Evolutionary conservation across 345 rosid genomes (phyloP).

Genomic region (Populus pruinosa): DNA sequence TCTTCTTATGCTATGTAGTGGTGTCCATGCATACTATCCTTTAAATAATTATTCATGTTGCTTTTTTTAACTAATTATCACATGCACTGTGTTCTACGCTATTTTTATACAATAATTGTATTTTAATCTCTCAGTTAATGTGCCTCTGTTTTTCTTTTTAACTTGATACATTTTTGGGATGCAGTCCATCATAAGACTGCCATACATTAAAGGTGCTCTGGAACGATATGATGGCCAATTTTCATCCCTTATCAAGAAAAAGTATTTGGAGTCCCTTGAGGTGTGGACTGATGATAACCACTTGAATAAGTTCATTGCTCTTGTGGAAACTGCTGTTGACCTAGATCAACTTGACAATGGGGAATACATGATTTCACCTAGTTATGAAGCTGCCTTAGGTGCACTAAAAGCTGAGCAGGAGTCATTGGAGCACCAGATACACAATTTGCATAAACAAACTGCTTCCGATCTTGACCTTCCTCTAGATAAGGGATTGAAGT

Average conservation of each 20-base stretch:
- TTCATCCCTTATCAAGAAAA: slow-evolving; percentile 58
- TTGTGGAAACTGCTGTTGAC: slow-evolving; percentile 86
- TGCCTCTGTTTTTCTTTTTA: background rate
- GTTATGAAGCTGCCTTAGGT: slow-evolving; percentile 67
- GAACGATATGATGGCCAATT: slow-evolving; percentile 62
- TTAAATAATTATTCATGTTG: background rate
- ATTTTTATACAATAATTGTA: background rate
- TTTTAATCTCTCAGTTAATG: background rate
- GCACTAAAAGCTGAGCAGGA: slow-evolving; percentile 75
- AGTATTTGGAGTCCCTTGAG: slow-evolving; percentile 56
- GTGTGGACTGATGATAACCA: slow-evolving; percentile 64
- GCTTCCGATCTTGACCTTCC: slow-evolving; percentile 84
- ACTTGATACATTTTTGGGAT: slow-evolving; percentile 23
- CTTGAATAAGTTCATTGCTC: slow-evolving; percentile 68
- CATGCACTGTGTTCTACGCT: background rate
- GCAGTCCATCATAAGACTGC: slow-evolving; percentile 90
- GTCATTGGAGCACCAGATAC: slow-evolving; percentile 70
- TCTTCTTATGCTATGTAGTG: no score
- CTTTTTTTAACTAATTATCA: background rate
- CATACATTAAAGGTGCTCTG: slow-evolving; percentile 69
- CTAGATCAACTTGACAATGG: slow-evolving; percentile 94
- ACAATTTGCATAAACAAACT: slow-evolving; percentile 74
- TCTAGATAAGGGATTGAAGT: slow-evolving; percentile 73
- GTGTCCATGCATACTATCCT: background rate
- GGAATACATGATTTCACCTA: slow-evolving; percentile 89